Evolutionary conservation across 139 green algal species (phyloP).

Genomic region (Volvox reticuliferus): DNA sequence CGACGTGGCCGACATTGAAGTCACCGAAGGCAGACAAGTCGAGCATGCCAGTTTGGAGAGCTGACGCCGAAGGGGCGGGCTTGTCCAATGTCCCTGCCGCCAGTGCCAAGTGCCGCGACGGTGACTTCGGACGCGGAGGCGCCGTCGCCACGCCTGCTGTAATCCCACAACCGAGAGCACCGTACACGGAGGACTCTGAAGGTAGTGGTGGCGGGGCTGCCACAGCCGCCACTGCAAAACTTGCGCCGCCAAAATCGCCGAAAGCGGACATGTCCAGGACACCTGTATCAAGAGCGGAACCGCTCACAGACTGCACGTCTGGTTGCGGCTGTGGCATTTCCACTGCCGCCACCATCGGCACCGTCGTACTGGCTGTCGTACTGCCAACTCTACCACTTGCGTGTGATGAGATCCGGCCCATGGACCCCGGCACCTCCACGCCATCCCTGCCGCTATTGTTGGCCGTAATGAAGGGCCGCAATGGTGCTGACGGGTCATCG

Average conservation of each 20-base stretch:
- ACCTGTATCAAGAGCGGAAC: not conserved
- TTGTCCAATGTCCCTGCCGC: slow-evolving; percentile 62
- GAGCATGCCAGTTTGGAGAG: slow-evolving; percentile 50
- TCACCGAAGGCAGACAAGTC: slow-evolving; percentile 57
- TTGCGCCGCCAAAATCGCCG: slow-evolving; percentile 45
- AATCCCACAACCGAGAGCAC: not conserved
- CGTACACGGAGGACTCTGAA: too few species aligned
- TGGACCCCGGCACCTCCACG: too few species aligned
- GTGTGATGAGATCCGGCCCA: too few species aligned
- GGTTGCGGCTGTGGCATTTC: too few species aligned
- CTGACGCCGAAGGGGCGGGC: not conserved
- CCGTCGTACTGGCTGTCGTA: not conserved
- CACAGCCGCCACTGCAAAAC: not conserved
- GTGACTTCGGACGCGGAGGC: not conserved
- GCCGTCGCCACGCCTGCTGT: not conserved
- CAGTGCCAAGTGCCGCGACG: slow-evolving; percentile 20
- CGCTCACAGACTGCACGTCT: not conserved
- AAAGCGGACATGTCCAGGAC: slow-evolving; percentile 70
- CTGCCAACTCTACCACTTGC: not conserved
- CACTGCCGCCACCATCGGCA: not conserved
- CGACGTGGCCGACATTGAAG: not conserved
- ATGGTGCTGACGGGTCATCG: not conserved
- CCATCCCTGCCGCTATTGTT: too few species aligned
- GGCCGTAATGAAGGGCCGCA: not conserved
- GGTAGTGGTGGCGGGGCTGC: too few species aligned